Conservation (phyloP, 768 basidiomycete species). For the Kwoniella newhampshirensis region DNA sequence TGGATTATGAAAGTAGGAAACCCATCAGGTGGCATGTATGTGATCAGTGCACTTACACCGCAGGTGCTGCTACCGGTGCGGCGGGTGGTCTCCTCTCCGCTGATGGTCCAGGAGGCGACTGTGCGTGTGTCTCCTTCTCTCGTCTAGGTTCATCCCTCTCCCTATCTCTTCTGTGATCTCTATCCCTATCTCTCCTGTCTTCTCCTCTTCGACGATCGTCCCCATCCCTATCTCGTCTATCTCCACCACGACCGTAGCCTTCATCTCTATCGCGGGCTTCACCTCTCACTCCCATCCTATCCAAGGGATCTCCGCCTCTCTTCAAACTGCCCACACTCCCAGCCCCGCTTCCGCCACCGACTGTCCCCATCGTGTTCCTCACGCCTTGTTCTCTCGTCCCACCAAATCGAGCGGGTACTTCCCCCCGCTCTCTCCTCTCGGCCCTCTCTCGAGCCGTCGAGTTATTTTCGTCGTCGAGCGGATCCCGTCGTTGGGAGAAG, state of each 20-base stretch:
- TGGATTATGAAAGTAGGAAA: too few relatives aligned
- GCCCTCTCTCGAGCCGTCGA: constrained; percentile 35
- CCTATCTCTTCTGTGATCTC: constrained; percentile 9
- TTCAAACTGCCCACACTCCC: constrained; percentile 33
- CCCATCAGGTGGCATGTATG: too few relatives aligned
- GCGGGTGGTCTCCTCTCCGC: constrained; percentile 22
- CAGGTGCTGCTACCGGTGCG: constrained; percentile 21
- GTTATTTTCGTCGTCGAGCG: constrained; percentile 34
- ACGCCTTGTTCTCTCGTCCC: constrained; percentile 45
- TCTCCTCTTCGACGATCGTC: constrained; percentile 7
- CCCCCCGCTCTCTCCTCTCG: constrained; percentile 36
- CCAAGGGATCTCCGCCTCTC: constrained; percentile 35
- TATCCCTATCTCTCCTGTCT: constrained; percentile 8
- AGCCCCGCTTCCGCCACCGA: constrained; percentile 3
- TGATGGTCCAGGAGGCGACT: constrained; percentile 12
- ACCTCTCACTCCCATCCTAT: constrained; percentile 34
- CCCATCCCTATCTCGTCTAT: constrained; percentile 16
- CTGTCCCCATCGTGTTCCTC: constrained; percentile 43
- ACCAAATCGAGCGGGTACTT: constrained; percentile 45
- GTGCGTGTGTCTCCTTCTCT: background rate
- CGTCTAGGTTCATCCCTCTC: constrained; percentile 16
- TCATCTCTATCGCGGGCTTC: constrained; percentile 21
- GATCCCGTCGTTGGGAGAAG: constrained; percentile 40
- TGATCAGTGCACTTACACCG: constrained; percentile 15
- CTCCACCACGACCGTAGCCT: constrained; percentile 9